Evolutionary conservation across 768 basidiomycete genomes (phyloP), one percentile per base, ranked within the genome.

Genomic region (Tephrocybe sp.): DNA sequence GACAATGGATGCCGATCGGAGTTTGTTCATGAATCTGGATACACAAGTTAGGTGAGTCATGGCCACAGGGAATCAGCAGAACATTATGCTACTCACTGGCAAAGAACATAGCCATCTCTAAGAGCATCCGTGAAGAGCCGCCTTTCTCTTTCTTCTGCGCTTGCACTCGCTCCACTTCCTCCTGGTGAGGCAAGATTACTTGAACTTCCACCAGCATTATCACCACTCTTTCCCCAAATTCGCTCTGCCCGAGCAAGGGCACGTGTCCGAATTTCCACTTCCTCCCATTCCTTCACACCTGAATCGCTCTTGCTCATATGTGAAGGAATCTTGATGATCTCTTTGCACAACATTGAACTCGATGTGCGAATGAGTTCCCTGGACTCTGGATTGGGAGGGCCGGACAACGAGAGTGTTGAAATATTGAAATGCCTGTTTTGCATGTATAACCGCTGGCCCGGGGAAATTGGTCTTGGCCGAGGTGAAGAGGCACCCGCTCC

Each of bases 101-200:
- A 94, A 20, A 96, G 77, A 18, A 95, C 80, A 66, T 85, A 88
- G 1, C 93, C 93, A 70, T 96, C 93, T 59, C 83, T 71, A 49
- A 95, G 64, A 0, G 88, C 84, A 48, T 93, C 90, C 28, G 76
- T 73, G 61, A 94, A 96, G 26, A 81, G 65, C 47, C 75, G 77
- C 56, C 86, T 72, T 68, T 94, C 90, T 61, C 85, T 75, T 57
- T 92, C 90, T 68, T 89, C 90, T 30, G 85, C 85, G 24, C 75
- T 72, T 20, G 73, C 69, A 58, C 76, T 74, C 15, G 75, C 54
- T 18, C 77, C 72, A 36, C 62, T 66, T 51, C 66, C 53, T 24
- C 62, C 58, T 3, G 51, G 59, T 30, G 68, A 61, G 21, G 59
- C 68, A 24, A 73, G 45, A 51, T 74, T 80, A 14, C 71, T 71